These are phyloP conservation scores for Teratosphaeria viscida DNA, from an alignment of 2,329 filamentous ascomycete species.

Conservation along the genomic window DNA sequence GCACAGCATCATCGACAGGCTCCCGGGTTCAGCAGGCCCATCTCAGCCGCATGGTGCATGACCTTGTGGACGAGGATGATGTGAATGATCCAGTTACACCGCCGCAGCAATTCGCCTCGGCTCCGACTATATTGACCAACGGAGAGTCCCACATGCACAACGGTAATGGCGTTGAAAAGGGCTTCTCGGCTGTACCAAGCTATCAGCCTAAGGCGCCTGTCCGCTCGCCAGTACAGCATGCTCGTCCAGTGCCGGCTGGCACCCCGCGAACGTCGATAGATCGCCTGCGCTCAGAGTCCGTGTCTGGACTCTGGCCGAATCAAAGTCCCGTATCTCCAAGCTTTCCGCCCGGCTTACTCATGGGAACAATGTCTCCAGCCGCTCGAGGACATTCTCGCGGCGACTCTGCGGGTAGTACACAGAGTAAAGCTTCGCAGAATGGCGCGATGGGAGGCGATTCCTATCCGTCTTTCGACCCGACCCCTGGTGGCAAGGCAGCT, in stretches of 20 bases:
- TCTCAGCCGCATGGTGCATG: slow-evolving; percentile 49
- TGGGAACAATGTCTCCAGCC: slow-evolving; percentile 11
- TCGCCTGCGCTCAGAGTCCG: slow-evolving; percentile 19
- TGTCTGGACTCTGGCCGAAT: slow-evolving; percentile 21
- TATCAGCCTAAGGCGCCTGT: slow-evolving; percentile 15
- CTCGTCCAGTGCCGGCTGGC: slow-evolving; percentile 1
- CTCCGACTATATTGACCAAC: slow-evolving; percentile 24
- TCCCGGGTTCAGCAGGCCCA: slow-evolving; percentile 30
- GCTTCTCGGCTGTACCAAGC: slow-evolving; percentile 26
- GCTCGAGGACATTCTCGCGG: slow-evolving; percentile 30
- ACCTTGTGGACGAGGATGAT: slow-evolving; percentile 40
- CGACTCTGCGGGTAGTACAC: slow-evolving; percentile 33
- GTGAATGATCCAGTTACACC: slow-evolving; percentile 37
- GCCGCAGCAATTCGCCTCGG: slow-evolving; percentile 27
- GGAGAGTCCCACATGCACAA: slow-evolving; percentile 24
- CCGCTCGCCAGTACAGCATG: background rate
- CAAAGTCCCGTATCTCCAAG: slow-evolving; percentile 22
- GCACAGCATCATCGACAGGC: slow-evolving; percentile 3
- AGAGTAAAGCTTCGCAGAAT: slow-evolving; percentile 25
- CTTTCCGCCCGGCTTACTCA: slow-evolving; percentile 19
- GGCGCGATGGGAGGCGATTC: slow-evolving; percentile 13
- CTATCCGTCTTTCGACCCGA: slow-evolving; percentile 15
- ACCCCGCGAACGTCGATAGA: slow-evolving; percentile 8
- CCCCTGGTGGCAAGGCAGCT: slow-evolving; percentile 5
- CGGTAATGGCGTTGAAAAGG: slow-evolving; percentile 20